Conservation (phyloP, 805 yeast species). For the Suhomyces sp. region DNA sequence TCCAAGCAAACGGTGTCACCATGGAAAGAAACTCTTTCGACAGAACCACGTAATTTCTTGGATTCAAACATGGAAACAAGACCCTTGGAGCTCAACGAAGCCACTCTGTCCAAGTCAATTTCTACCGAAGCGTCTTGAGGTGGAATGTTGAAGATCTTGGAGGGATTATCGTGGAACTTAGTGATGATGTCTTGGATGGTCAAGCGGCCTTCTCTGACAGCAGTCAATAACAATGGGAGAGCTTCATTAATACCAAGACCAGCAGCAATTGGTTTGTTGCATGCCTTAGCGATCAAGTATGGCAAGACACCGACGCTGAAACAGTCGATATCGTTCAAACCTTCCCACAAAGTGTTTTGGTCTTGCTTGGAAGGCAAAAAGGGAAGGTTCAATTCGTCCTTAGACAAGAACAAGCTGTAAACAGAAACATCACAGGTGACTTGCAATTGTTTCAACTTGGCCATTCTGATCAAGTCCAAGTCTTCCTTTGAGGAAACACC, state of each 20-base stretch:
- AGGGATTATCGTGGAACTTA: conserved; percentile 79
- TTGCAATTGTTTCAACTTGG: conserved; percentile 73
- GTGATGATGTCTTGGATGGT: conserved; percentile 68
- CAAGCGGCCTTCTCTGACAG: conserved; percentile 70
- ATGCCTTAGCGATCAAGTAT: conserved; percentile 62
- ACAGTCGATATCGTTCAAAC: conserved; percentile 71
- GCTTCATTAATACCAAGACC: conserved; percentile 81
- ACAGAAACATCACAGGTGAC: conserved; percentile 91
- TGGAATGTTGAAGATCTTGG: conserved; percentile 76
- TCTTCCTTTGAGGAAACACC: conserved; percentile 81
- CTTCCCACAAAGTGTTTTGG: conserved; percentile 79
- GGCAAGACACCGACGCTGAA: conserved; percentile 85
- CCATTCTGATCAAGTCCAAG: conserved; percentile 76
- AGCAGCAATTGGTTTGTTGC: conserved; percentile 57
- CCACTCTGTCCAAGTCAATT: conserved; percentile 72
- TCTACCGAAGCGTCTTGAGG: conserved; percentile 79
- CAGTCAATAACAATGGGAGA: conserved; percentile 76
- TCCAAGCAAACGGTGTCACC: conserved; percentile 82
- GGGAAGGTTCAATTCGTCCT: conserved; percentile 63
- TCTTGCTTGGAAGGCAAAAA: conserved; percentile 80
- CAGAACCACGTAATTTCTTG: conserved; percentile 65
- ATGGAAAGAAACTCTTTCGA: conserved; percentile 81
- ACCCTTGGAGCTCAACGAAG: conserved; percentile 37
- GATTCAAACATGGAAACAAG: conserved; percentile 38
- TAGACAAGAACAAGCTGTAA: conserved; percentile 71